Conservation (phyloP, 345 rosid species). For the Citrus hindsii region DNA sequence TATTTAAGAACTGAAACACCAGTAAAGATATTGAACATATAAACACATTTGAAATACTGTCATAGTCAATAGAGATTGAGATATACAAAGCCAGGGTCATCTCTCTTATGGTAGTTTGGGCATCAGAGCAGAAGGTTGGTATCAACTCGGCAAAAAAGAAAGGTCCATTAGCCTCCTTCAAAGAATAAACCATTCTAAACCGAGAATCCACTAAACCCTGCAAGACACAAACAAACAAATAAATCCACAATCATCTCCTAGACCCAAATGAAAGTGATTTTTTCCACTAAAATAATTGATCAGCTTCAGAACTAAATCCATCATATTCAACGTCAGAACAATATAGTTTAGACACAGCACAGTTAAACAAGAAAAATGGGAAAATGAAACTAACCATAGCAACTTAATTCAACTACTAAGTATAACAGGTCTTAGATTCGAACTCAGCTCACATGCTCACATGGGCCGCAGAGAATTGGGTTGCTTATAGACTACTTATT, state of each 20-base stretch:
- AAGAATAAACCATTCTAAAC: not conserved
- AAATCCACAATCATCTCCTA: not conserved
- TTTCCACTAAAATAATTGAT: not conserved
- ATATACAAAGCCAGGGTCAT: conserved; percentile 15
- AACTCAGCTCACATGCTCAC: too few species aligned
- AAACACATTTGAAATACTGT: not conserved
- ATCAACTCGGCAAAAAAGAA: conserved; percentile 12
- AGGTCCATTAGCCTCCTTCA: conserved; percentile 16
- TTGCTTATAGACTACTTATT: too few species aligned
- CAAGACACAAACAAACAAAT: not conserved
- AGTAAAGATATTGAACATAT: not conserved
- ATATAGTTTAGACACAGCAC: not conserved
- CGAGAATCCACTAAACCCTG: conserved; percentile 19
- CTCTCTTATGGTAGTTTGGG: conserved; percentile 6
- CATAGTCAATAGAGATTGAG: not conserved
- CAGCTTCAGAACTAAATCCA: not conserved
- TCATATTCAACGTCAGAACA: not conserved
- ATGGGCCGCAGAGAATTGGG: too few species aligned
- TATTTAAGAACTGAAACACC: not conserved
- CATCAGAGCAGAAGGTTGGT: conserved; percentile 11
- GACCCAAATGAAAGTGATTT: not conserved
- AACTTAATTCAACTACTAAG: not conserved
- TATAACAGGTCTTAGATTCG: too few species aligned
- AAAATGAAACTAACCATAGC: not conserved
- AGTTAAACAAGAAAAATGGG: not conserved